Evolutionary conservation across 331 rosid genomes (phyloP), one percentile per base, ranked within the genome.

Genomic region (Erythrophleum ivorense): DNA sequence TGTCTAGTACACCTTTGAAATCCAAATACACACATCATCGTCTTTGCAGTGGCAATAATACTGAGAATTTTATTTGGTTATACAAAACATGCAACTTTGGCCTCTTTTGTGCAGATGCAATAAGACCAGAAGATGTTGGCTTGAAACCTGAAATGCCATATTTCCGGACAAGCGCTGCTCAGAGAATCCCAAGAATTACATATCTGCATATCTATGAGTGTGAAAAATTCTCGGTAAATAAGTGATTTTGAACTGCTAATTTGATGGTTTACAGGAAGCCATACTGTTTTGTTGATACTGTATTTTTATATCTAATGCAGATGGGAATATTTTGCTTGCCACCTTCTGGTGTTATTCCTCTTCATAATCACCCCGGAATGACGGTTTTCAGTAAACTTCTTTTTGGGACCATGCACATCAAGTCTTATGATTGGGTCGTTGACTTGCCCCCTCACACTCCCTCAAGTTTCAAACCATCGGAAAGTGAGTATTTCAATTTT

Each of bases 351-450:
- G 92, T 96, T 57, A 78, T 96, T 73, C 99, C 99, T 36, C 98
- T 96, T 62, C 99, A 96, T 75, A 94, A 96, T 75, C 99, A 96
- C 78, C 99, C 99, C 1, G 98, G 91, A 64, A 96, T 96, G 99
- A 96, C 99, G 16, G 99, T 96, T 78, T 93, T 96, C 66, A 91
- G 98, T 74, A 96, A 96, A 80, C 90, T 96, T 64, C 92, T 96
- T 21, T 93, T 96, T 55, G 99, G 99, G 81, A 91, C 94, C 8
- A 91, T 96, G 98, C 97, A 96, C 85, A 91, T 96, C 84, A 93
- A 96, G 78, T 90, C 99, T 5, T 94, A 93, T 80, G 99, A 96
- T 40, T 96, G 99, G 99, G 97, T 78, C 8, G 89, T 38, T 69
- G 92, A 84, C 77, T 86, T 75, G 18, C 88, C 91, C 34, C 71